Evolutionary conservation across 2,329 filamentous ascomycete genomes (phyloP).

Genomic region (Dissoconium aciculare): DNA sequence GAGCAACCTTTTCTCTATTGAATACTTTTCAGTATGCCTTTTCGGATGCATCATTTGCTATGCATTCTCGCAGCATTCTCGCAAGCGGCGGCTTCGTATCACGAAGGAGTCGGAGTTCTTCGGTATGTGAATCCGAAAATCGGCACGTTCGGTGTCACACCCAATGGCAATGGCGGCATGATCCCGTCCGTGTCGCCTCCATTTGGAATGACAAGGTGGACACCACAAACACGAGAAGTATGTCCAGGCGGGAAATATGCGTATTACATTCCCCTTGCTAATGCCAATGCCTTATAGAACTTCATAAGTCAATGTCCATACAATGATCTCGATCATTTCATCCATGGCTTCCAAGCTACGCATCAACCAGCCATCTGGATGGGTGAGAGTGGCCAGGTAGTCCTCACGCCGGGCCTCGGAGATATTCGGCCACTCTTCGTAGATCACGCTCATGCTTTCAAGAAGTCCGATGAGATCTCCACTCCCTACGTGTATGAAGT

Average conservation of each 20-base stretch:
- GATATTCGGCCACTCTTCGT: conserved; percentile 24
- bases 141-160: conserved; percentile 20
- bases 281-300: conserved; percentile 20
- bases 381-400: conserved; percentile 35
- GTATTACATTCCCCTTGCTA: background rate
- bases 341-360: conserved; percentile 37
- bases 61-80: background rate
- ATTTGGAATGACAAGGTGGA: conserved; percentile 40
- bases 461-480: conserved; percentile 30
- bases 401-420: conserved; percentile 29
- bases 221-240: conserved; percentile 29
- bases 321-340: conserved; percentile 28
- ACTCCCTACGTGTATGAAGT: conserved; percentile 36
- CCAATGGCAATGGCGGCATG: conserved; percentile 24
- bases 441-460: conserved; percentile 29
- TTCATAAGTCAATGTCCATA: conserved; percentile 38
- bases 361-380: conserved; percentile 41
- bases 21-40: too few species aligned
- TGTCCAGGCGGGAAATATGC: background rate
- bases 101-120: conserved; percentile 17
- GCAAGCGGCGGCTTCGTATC: conserved; percentile 8
- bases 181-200: conserved; percentile 25
- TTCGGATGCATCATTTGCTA: background rate
- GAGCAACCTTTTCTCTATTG: too few species aligned
- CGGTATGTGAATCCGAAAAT: conserved; percentile 22